Base-by-base conservation (phyloP, 2,329 filamentous ascomycete genomes). In the Colletotrichum destructivum region DNA sequence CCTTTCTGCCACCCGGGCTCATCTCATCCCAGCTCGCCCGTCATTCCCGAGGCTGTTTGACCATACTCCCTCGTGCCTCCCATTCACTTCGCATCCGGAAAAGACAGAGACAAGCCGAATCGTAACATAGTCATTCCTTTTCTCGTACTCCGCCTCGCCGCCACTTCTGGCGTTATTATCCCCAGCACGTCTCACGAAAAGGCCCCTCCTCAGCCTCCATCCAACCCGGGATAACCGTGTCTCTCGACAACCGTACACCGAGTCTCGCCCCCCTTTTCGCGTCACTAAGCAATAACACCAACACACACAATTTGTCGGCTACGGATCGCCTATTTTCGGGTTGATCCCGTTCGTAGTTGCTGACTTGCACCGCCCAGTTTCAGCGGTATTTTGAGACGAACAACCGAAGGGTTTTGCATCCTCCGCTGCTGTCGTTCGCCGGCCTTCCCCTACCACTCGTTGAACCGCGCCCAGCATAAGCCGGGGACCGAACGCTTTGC, bases 351-450 rank as follows among this genome's bases (percentile, higher is more conserved):
- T 44, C 46, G 42, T 64, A 49, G 61, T 61, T 54, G 56, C 61
- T 56, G 67, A 67, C 66, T 26, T 73, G 73, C 73, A 73, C 73
- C 62, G 73, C 73, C 73, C 73, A 71, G 71, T 73, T 62, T 74
- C 73, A 73, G 62, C 57, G 66, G 52, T 55, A 64, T 63, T 67
- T 67, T 64, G 73, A 71, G 71, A 74, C 73, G 63, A 67, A 61
- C 63, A 38, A 60, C 57, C 42, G 55, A 63, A 68, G 63, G 59
- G 70, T 49, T 69, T 67, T 52, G 42, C 42, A 51, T 62, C 38
- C 59, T 55, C 57, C 59, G 21, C 12, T 47, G 59, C 70, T 62
- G 42, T 52, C 60, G 68, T 67, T 71, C 62, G 54, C 61, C 60
- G 56, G 38, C 44, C 35, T 47, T 42, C 51, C 46, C 42, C 67